A percentile compares a stretch with the other conserved stretches of the same genome.
Conservation (phyloP, 139 green algal genomes). For the Chlorella vulgaris region DNA sequence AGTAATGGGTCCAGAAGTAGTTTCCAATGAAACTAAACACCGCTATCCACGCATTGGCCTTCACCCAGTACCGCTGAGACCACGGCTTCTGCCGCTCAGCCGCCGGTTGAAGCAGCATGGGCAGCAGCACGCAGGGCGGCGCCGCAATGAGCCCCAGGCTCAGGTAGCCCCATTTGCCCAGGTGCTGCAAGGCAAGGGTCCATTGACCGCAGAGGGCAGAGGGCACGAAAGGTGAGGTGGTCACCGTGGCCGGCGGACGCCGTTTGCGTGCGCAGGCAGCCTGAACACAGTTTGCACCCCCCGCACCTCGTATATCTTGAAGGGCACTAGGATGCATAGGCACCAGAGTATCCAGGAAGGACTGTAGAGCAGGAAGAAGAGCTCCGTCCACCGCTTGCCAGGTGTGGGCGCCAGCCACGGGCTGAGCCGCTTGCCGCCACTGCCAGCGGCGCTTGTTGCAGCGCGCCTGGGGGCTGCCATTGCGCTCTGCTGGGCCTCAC, state of each 20-base stretch:
- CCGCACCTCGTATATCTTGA: conserved; percentile 90
- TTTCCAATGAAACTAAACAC: conserved; percentile 98
- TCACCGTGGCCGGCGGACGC: not conserved
- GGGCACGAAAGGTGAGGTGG: not conserved
- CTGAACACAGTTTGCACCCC: not conserved
- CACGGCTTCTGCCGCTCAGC: conserved; percentile 78
- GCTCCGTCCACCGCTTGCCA: conserved; percentile 90
- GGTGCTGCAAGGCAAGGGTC: conserved; percentile 42
- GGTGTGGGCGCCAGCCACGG: conserved; percentile 80
- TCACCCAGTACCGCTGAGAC: conserved; percentile 90
- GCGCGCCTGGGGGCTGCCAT: not conserved
- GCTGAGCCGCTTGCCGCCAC: not conserved
- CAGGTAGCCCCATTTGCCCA: conserved; percentile 83
- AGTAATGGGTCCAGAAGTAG: conserved; percentile 99
- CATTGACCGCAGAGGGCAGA: not conserved
- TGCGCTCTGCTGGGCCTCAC: not conserved
- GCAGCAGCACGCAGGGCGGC: conserved; percentile 81
- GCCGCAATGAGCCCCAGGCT: conserved; percentile 73
- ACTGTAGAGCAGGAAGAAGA: conserved; percentile 92
- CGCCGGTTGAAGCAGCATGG: conserved; percentile 70
- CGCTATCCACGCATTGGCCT: conserved; percentile 97
- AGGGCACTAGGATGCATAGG: conserved; percentile 88
- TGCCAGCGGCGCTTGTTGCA: not conserved
- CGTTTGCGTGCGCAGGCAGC: too few relatives aligned
- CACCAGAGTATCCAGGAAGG: conserved; percentile 92